Conservation (phyloP, 208 protist genomes). For the Leishmania mexicana region DNA sequence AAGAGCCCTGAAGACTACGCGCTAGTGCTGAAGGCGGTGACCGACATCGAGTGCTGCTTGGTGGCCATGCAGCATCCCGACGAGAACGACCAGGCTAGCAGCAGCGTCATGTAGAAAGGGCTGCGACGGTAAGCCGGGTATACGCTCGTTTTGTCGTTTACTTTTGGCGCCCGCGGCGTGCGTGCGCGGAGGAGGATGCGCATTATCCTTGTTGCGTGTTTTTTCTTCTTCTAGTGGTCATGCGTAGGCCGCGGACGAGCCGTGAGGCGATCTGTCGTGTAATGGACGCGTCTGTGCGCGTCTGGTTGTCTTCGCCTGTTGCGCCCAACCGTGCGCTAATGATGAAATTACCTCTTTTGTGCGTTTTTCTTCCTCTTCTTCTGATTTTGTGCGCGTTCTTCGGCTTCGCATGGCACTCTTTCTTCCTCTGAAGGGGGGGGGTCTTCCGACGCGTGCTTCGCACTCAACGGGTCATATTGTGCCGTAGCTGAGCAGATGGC, state of each 20-base stretch:
- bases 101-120: not conserved
- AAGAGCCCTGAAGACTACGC: constrained; percentile 84
- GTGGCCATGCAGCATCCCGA: constrained; percentile 62
- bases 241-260: not conserved
- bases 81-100: constrained; percentile 19
- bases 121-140: not conserved
- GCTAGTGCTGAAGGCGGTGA: constrained; percentile 84
- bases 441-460: not conserved
- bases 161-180: not conserved
- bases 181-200: not conserved
- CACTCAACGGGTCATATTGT: not conserved
- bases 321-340: not conserved
- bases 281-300: not conserved
- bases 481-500: not conserved
- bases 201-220: not conserved
- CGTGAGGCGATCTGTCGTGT: not conserved
- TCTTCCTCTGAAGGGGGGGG: not conserved
- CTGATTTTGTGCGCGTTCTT: too few relatives aligned
- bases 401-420: not conserved
- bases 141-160: not conserved
- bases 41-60: constrained; percentile 86
- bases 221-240: not conserved
- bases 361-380: not conserved
- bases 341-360: not conserved
- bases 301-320: not conserved